phyloP scores from a whole-genome alignment of 2,329 filamentous ascomycete species.

The Ramularia collo-cygni region DNA sequence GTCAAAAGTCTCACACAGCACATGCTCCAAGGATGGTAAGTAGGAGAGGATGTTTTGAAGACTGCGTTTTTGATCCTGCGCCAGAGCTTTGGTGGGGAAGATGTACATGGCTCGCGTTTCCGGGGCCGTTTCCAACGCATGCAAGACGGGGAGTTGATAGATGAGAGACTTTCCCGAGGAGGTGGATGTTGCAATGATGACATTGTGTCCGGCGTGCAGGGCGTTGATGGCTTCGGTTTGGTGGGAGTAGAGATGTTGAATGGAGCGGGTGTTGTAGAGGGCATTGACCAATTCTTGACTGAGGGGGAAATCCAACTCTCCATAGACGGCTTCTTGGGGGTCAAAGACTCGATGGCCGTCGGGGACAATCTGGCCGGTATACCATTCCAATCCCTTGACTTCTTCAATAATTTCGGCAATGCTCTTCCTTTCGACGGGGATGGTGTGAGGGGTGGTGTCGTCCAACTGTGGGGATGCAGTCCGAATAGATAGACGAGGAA shows the following conservation, averaged over 20 bases:
- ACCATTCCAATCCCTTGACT: slow-evolving; percentile 77
- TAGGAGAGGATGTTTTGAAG: slow-evolving; percentile 77
- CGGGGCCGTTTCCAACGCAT: slow-evolving; percentile 71
- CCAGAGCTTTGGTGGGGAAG: slow-evolving; percentile 92
- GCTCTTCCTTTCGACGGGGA: slow-evolving; percentile 71
- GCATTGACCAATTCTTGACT: slow-evolving; percentile 94
- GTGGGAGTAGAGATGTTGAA: slow-evolving; percentile 81
- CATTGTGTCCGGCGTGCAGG: slow-evolving; percentile 71
- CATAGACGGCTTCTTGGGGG: slow-evolving; percentile 71
- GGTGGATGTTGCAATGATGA: slow-evolving; percentile 90
- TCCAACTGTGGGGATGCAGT: no score
- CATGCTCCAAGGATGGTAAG: slow-evolving; percentile 67
- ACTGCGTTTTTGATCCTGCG: slow-evolving; percentile 87
- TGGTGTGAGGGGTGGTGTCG: slow-evolving; percentile 53
- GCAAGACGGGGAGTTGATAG: slow-evolving; percentile 87
- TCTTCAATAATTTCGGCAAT: slow-evolving; percentile 82
- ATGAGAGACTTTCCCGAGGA: slow-evolving; percentile 98
- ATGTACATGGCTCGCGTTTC: slow-evolving; percentile 90
- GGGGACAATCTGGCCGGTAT: slow-evolving; percentile 84
- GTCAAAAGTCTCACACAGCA: slow-evolving; percentile 87
- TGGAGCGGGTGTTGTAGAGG: slow-evolving; percentile 82
- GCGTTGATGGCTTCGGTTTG: slow-evolving; percentile 91
- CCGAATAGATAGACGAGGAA: slow-evolving; percentile 47
- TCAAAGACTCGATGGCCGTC: slow-evolving; percentile 90
- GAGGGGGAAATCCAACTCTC: slow-evolving; percentile 75